A percentile compares a stretch with the other conserved stretches of the same genome.
phyloP scores from a whole-genome alignment of 1,284 basidiomycete genomes.

The Neotropicomus parvogracilis region DNA sequence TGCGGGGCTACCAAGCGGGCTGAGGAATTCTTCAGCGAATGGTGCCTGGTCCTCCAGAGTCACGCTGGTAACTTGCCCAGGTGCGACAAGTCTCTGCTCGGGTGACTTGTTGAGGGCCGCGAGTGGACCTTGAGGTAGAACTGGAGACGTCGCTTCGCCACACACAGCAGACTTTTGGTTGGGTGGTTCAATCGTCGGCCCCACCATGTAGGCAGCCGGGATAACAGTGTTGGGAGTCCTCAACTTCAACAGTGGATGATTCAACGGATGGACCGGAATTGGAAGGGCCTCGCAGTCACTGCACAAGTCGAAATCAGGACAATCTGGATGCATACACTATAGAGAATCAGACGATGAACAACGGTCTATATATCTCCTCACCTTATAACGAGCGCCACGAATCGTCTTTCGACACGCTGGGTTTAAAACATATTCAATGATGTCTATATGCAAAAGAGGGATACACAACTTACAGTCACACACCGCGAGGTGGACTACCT shows the following conservation, averaged over 20 bases:
- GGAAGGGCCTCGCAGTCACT: slow-evolving; percentile 78
- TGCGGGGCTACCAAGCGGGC: slow-evolving; percentile 23
- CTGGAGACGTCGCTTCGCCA: neutral
- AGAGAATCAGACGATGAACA: slow-evolving; percentile 9
- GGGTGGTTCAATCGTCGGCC: slow-evolving; percentile 26
- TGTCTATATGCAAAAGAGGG: neutral
- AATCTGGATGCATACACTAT: slow-evolving; percentile 78
- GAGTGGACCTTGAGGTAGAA: neutral
- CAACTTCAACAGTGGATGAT: slow-evolving; percentile 81
- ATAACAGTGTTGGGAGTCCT: slow-evolving; percentile 50
- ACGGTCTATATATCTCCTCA: slow-evolving; percentile 22
- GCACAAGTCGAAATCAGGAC: slow-evolving; percentile 84
- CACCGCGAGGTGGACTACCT: slow-evolving; percentile 43
- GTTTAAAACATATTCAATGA: neutral
- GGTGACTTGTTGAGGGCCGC: neutral
- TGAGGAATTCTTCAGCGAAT: slow-evolving; percentile 27
- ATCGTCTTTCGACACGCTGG: slow-evolving; percentile 56
- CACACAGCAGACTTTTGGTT: neutral
- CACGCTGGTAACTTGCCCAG: neutral
- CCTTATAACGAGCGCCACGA: slow-evolving; percentile 69
- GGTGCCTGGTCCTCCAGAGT: slow-evolving; percentile 6
- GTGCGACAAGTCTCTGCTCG: neutral
- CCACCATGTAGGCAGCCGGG: slow-evolving; percentile 46
- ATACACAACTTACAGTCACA: slow-evolving; percentile 44
- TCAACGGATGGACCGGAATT: slow-evolving; percentile 68